phyloP scores from a whole-genome alignment of 805 yeast species.

The Diddensiella caesifluorescens region DNA sequence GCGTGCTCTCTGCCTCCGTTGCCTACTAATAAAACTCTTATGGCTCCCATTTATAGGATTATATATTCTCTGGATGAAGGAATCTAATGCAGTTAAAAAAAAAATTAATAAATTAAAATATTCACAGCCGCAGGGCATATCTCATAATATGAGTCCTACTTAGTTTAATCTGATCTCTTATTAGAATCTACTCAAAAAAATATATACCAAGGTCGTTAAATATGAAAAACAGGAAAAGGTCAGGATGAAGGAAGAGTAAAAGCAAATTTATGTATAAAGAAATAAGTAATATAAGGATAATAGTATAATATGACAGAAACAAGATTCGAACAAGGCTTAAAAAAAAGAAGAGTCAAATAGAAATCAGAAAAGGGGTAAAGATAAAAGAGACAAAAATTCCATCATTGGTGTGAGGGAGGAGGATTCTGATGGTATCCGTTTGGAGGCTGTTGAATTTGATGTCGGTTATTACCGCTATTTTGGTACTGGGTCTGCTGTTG shows the following conservation, averaged over 20 bases:
- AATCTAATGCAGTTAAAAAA: constrained; percentile 5
- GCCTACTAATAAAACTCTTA: constrained; percentile 79
- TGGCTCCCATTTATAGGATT: not conserved
- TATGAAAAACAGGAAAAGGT: constrained; percentile 14
- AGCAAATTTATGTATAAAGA: too few species aligned
- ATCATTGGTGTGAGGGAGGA: constrained; percentile 10
- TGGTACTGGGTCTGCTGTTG: constrained; percentile 10
- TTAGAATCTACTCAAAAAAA: constrained; percentile 5
- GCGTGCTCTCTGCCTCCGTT: constrained; percentile 99
- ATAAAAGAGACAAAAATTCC: not conserved
- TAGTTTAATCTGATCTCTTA: too few species aligned
- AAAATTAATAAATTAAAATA: too few species aligned
- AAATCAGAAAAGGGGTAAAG: not conserved
- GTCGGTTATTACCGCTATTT: constrained; percentile 5
- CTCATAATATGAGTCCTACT: too few species aligned
- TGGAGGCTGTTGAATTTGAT: constrained; percentile 12
- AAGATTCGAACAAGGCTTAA: not conserved
- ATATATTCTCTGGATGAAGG: not conserved
- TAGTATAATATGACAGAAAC: not conserved
- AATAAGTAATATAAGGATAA: too few species aligned
- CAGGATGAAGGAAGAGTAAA: too few species aligned
- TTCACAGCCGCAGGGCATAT: too few species aligned
- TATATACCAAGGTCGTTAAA: constrained; percentile 6
- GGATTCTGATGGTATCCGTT: constrained; percentile 14
- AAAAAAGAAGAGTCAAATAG: not conserved